Evolutionary conservation across 352 stramenopile species (phyloP), one percentile per base, ranked within the genome.

Genomic region (Paralagenidium karlingii): DNA sequence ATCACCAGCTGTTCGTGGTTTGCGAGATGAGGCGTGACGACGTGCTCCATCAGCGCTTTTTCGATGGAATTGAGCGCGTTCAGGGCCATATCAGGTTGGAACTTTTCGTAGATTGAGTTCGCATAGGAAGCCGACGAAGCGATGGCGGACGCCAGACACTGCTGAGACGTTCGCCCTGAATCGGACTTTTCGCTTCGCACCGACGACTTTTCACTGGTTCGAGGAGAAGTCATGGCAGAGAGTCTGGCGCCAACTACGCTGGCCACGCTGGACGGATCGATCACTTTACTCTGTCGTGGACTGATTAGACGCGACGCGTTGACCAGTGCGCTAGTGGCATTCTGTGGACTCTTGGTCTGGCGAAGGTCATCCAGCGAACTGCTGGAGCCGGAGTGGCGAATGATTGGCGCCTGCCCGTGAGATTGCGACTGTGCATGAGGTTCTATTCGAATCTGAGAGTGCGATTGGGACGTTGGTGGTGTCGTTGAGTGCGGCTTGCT

Each of bases 1-100:
- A 71, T 47, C 7, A 48, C 51, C 10, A 84, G 41, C 20, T 68
- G 42, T 1, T 61, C 56, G 26, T 26, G 29, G 18, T 71, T 58
- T 21, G 50, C 43, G 22, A 63, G 45, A 13, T 58, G 45, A 25
- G 60, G 49, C 11, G 60, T 46, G 12, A 85, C 32, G 13, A 83
- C 55, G 34, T 82, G 69, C 20, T 79, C 49, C 28, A 66, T 51
- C 31, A 83, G 38, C 9, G 58, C 62, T 38, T 63, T 46, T 39
- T 86, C 73, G 19, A 87, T 66, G 2, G 68, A 68, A 13, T 66
- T 54, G 40, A 87, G 66, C 2, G 74, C 74, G 12, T 48, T 36
- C 16, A 82, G 47, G 9, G 69, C 60, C 13, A 54, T 43, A 8
- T 78, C 68, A 15, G 68, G 65, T 26, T 82, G 63, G 34, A 87